Conservation (phyloP, 2,329 filamentous ascomycete genomes). For the Trichophyton equinum region DNA sequence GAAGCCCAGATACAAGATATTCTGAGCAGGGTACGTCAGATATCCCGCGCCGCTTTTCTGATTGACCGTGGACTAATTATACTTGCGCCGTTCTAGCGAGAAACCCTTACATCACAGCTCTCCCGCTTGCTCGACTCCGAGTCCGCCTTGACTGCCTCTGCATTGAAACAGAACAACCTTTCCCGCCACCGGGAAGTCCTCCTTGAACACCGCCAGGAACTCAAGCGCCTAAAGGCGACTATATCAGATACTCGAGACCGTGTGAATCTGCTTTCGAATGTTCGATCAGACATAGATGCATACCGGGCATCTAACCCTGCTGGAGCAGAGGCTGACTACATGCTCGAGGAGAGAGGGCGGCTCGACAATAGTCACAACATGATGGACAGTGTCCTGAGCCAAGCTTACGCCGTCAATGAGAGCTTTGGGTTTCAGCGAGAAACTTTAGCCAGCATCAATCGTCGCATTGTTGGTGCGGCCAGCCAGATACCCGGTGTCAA, state of each 20-base stretch:
- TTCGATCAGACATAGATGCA: slow-evolving; percentile 81
- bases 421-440: slow-evolving; percentile 79
- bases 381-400: slow-evolving; percentile 79
- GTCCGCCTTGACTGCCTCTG: slow-evolving; percentile 70
- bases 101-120: slow-evolving; percentile 68
- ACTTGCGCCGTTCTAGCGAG: slow-evolving; percentile 46
- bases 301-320: slow-evolving; percentile 74
- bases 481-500: slow-evolving; percentile 90
- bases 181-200: slow-evolving; percentile 84
- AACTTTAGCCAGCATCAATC: slow-evolving; percentile 75
- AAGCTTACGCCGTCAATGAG: slow-evolving; percentile 94
- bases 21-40: slow-evolving; percentile 55
- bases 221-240: slow-evolving; percentile 58
- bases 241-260: slow-evolving; percentile 71
- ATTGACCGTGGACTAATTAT: background rate
- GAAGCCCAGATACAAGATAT: slow-evolving; percentile 75
- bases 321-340: slow-evolving; percentile 84
- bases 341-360: slow-evolving; percentile 76
- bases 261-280: slow-evolving; percentile 78
- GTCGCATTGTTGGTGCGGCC: slow-evolving; percentile 77
- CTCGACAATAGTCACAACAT: slow-evolving; percentile 84
- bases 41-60: background rate
- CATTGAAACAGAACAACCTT: slow-evolving; percentile 94
- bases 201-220: slow-evolving; percentile 70
- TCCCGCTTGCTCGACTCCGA: slow-evolving; percentile 86